These are phyloP conservation scores for Fusarium irregulare DNA, from an alignment of 2,329 filamentous ascomycete species.

Conservation along the genomic window DNA sequence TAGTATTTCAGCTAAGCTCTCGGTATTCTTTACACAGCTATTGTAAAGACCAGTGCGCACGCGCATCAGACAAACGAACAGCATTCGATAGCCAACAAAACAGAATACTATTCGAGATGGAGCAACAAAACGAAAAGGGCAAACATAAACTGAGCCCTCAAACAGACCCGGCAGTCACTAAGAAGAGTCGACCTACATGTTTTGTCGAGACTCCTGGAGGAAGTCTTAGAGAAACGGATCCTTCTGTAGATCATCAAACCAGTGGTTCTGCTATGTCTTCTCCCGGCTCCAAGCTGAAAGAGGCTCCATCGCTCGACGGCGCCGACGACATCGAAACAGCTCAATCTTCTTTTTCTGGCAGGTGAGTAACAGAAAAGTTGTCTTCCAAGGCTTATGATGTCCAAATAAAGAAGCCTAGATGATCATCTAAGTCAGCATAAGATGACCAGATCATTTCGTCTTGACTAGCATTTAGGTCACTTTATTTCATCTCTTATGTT, in stretches of 20 bases:
- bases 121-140: neutral
- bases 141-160: conserved; percentile 33
- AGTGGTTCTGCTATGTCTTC: neutral
- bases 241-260: neutral
- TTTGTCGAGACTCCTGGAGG: conserved; percentile 33
- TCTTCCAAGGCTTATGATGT: neutral
- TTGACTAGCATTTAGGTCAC: neutral
- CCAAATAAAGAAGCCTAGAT: neutral
- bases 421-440: neutral
- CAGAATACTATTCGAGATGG: conserved; percentile 10
- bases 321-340: neutral
- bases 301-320: neutral
- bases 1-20: neutral
- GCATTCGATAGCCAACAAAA: neutral
- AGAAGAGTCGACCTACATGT: conserved; percentile 19
- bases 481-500: neutral
- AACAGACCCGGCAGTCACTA: conserved; percentile 1
- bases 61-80: neutral
- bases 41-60: neutral
- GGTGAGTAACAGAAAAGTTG: neutral
- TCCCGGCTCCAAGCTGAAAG: neutral
- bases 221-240: conserved; percentile 23
- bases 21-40: neutral
- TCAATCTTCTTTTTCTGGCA: neutral
- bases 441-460: neutral